Base-by-base conservation (phyloP, 2,329 filamentous ascomycete genomes). In the Hymenoscyphus scutula region DNA sequence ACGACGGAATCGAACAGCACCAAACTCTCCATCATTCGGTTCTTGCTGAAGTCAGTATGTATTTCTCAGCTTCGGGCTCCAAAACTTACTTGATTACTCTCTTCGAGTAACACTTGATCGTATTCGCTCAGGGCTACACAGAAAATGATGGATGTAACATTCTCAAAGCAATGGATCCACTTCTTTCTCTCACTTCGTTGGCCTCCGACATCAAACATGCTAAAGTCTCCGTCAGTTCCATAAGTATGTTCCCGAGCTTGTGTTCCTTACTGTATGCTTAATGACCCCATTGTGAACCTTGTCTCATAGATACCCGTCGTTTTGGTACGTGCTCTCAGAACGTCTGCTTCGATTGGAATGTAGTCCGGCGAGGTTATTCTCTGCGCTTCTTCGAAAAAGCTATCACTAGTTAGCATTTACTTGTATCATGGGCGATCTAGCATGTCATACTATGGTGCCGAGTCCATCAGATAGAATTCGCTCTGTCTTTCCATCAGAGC, bases 141-240 rank as follows among this genome's bases (percentile, higher is more conserved):
- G 78, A 99, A 99, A 70, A 99, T 99, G 77, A 99, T 99, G 3
- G 95, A 98, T 53, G 95, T 99, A 72, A 99, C 95, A 72, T 98
- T 98, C 77, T 99, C 95, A 77, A 99, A 99, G 80, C 95, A 99
- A 79, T 99, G 95, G 74, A 99, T 99, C 95, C 95, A 99, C 80
- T 99, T 99, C 82, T 99, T 99, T 66, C 95, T 86, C 78, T 99
- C 95, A 76, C 94, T 98, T 74, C 95, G 84, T 78, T 99, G 95
- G 27, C 95, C 95, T 66, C 95, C 95, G 4, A 99, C 95, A 76
- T 99, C 95, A 75, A 99, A 99, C 95, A 99, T 99, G 80, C 94
- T 98, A 74, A 59, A 53, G 27, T 30, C 23, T 19, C 51, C 53
- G 6, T 74, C 60, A 75, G 70, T 61, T 57, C 8, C 25, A 13